Base-by-base conservation (phyloP, 768 basidiomycete species). In the Sarcodon aspratus region DNA sequence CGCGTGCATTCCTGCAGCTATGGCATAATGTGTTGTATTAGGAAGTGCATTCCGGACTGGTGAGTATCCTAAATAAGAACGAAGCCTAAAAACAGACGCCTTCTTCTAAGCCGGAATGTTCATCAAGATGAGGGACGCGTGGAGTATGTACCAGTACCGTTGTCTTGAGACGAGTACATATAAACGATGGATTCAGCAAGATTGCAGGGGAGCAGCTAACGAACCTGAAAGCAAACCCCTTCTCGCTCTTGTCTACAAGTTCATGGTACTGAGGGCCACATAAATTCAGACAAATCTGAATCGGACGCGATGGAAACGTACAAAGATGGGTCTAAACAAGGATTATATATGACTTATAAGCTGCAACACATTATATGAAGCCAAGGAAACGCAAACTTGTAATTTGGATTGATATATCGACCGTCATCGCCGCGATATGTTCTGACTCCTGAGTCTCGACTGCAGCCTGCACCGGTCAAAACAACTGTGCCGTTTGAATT, bases 401-500 rank as follows among this genome's bases (percentile, higher is more conserved):
- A 90, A 63, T 90, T 84, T n/a, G 85, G 87, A 58, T 91, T 88
- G 78, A 87, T 79, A 64, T 91, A 91, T 54, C 82, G 70, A 12
- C 93, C 93, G 59, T 94, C 87, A 52, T 60, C 62, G 1, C 93
- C 93, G 50, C 93, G 71, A 65, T 97, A 96, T n/a, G 93, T 92
- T 55, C 90, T 73, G 52, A 98, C 95, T 42, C 95, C 95, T 27
- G 86, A 90, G 63, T 97, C 95, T 31, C 97, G 93, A 61, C 86
- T 89, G 54, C 96, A 88, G 7, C 95, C 95, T 0, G 95, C 95
- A 2, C 93, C 93, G 0, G 91, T 93, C 48, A 97, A 62, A 12
- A 92, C 67, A 0, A 82, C 67, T 79, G 82, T n/a, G 90, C 89
- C 4, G 21, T 5, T 27, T 27, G 21, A 2, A 27, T 27, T 27